These are phyloP conservation scores for Curvularia verruculosa DNA, from an alignment of 2,329 filamentous ascomycete species.

Conservation along the genomic window DNA sequence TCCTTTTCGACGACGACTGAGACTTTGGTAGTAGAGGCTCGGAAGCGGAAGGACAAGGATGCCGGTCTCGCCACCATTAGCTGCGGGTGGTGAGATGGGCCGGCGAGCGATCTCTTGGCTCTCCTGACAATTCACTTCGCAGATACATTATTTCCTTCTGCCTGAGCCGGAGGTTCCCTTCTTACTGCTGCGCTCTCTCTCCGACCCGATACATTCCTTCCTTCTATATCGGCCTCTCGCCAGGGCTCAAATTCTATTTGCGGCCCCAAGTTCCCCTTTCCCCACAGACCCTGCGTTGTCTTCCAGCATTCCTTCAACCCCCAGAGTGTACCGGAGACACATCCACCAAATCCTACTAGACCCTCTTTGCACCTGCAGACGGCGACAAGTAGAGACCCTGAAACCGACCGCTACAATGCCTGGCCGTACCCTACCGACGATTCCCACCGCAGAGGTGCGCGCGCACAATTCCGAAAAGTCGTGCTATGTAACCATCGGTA, in stretches of 20 bases:
- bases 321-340: neutral
- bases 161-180: neutral
- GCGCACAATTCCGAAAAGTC: constrained; percentile 79
- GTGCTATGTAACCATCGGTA: constrained; percentile 90
- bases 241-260: neutral
- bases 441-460: constrained; percentile 80
- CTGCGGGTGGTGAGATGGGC: constrained; percentile 27
- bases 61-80: constrained; percentile 31
- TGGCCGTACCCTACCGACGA: constrained; percentile 78
- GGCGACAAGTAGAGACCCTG: constrained; percentile 8
- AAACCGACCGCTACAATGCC: constrained; percentile 65
- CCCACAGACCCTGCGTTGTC: constrained; percentile 6
- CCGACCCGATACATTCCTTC: constrained; percentile 26
- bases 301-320: neutral
- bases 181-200: neutral
- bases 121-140: constrained; percentile 27
- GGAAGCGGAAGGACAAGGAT: constrained; percentile 18
- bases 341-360: neutral
- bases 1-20: constrained; percentile 12
- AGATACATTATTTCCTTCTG: constrained; percentile 10
- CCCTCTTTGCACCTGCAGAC: neutral
- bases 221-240: neutral
- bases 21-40: constrained; percentile 14
- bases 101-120: constrained; percentile 23
- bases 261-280: neutral